Evolutionary conservation across 2,329 filamentous ascomycete species (phyloP).

Genomic region (Ophiosphaerella narmari): DNA sequence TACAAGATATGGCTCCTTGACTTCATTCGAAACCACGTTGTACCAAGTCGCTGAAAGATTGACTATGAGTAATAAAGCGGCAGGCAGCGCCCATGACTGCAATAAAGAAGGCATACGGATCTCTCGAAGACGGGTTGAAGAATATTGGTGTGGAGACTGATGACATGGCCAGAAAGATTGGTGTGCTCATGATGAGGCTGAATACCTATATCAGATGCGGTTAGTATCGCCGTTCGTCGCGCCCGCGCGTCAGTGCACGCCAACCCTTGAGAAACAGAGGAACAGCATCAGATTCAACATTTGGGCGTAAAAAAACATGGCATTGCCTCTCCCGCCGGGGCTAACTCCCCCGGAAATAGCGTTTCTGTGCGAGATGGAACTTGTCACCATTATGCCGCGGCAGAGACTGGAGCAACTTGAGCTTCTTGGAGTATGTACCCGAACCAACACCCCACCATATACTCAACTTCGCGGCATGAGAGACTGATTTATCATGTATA

Average conservation of each 20-base stretch:
- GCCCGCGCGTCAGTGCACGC: slow-evolving; percentile 8
- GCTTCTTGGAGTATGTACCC: slow-evolving; percentile 75
- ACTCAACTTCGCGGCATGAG: neutral
- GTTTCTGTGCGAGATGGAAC: slow-evolving; percentile 97
- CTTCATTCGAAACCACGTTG: slow-evolving; percentile 50
- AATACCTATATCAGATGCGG: slow-evolving; percentile 24
- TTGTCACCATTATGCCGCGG: slow-evolving; percentile 88
- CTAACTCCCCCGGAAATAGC: slow-evolving; percentile 86
- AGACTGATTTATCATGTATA: slow-evolving; percentile 46
- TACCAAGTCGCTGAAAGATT: slow-evolving; percentile 31
- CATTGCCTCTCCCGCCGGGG: slow-evolving; percentile 65
- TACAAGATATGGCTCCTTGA: slow-evolving; percentile 65
- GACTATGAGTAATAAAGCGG: slow-evolving; percentile 25
- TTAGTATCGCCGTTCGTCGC: slow-evolving; percentile 17
- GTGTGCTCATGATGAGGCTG: slow-evolving; percentile 10
- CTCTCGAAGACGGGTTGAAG: slow-evolving; percentile 1
- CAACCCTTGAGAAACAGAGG: slow-evolving; percentile 9
- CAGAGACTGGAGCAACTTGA: slow-evolving; percentile 86
- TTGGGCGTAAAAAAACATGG: slow-evolving; percentile 54
- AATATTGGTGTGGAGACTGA: slow-evolving; percentile 4
- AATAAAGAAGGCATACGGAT: slow-evolving; percentile 25
- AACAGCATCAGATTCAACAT: neutral
- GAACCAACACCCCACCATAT: slow-evolving; percentile 35
- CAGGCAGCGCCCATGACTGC: slow-evolving; percentile 29
- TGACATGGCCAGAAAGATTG: slow-evolving; percentile 12